Percentiles rank a stretch among this genome's conserved stretches.
Conservation (phyloP, 2,329 filamentous ascomycete genomes). For the Colletotrichum limetticola region DNA sequence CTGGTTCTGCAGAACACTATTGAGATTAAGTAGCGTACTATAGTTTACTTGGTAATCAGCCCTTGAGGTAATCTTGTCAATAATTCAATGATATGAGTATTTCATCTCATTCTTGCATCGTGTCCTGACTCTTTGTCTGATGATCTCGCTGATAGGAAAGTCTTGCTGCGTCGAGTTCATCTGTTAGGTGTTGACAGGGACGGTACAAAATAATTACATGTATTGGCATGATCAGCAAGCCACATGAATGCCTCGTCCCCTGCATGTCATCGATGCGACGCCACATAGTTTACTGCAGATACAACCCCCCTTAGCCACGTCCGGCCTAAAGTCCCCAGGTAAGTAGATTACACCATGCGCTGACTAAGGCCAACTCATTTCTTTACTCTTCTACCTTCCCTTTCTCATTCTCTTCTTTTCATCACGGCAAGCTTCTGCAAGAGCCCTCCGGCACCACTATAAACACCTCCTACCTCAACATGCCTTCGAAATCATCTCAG, state of each 20-base stretch:
- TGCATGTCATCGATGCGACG: background rate
- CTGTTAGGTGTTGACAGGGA: no score
- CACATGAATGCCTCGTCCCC: background rate
- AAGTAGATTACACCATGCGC: background rate
- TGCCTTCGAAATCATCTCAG: background rate
- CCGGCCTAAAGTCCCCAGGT: no score
- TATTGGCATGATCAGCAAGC: background rate
- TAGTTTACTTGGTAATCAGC: background rate
- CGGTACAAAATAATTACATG: no score
- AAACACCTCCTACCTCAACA: background rate
- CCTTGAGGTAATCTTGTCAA: no score
- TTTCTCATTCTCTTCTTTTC: background rate
- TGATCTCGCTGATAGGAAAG: no score
- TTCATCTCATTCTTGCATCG: no score
- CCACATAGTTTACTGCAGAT: no score
- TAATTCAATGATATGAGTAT: no score
- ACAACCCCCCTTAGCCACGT: no score
- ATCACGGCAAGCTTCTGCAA: background rate
- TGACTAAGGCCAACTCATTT: background rate
- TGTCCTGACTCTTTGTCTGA: no score
- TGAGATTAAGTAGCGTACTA: conserved; percentile 41
- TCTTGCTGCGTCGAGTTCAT: no score
- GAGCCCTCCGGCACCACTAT: background rate
- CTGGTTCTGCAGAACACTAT: conserved; percentile 54
- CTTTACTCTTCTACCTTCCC: background rate